These are phyloP conservation scores for Capsella bursapastoris DNA, from an alignment of 345 rosid genomes.

Conservation along the genomic window DNA sequence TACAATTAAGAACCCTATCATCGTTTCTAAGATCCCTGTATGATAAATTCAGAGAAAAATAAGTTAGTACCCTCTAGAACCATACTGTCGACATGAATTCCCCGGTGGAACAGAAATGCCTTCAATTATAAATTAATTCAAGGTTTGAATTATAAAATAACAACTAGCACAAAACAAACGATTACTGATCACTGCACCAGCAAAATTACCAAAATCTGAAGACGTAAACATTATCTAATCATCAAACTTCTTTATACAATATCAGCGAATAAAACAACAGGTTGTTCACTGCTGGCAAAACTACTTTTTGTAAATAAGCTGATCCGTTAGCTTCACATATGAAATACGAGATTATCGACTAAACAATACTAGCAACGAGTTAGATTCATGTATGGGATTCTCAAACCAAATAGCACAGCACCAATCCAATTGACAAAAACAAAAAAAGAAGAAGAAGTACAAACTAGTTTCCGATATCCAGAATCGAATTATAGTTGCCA, in stretches of 20 bases:
- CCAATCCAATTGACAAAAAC: not conserved
- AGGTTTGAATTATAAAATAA: not conserved
- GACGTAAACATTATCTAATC: conserved; percentile 5
- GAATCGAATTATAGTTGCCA: conserved; percentile 17
- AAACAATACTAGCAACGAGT: conserved; percentile 8
- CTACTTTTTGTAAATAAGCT: not conserved
- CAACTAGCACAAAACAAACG: conserved; percentile 9
- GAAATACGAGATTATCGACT: conserved; percentile 14
- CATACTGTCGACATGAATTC: not conserved
- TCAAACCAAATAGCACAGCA: not conserved
- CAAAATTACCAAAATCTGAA: conserved; percentile 18
- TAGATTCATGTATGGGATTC: conserved; percentile 2
- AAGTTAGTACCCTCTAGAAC: not conserved
- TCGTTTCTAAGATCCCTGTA: conserved; percentile 75
- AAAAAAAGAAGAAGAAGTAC: not conserved
- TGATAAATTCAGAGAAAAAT: conserved; percentile 10
- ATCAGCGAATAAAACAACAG: conserved; percentile 23
- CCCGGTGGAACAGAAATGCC: not conserved
- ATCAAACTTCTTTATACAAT: conserved; percentile 8
- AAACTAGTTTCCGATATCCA: conserved; percentile 9
- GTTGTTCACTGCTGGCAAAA: conserved; percentile 3
- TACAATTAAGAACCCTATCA: conserved; percentile 43
- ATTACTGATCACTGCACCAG: conserved; percentile 18
- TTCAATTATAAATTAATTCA: conserved; percentile 10
- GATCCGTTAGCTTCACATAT: conserved; percentile 20